These are phyloP conservation scores for Periconia sp. DNA, from an alignment of 2,329 filamentous ascomycete genomes.

Conservation along the genomic window DNA sequence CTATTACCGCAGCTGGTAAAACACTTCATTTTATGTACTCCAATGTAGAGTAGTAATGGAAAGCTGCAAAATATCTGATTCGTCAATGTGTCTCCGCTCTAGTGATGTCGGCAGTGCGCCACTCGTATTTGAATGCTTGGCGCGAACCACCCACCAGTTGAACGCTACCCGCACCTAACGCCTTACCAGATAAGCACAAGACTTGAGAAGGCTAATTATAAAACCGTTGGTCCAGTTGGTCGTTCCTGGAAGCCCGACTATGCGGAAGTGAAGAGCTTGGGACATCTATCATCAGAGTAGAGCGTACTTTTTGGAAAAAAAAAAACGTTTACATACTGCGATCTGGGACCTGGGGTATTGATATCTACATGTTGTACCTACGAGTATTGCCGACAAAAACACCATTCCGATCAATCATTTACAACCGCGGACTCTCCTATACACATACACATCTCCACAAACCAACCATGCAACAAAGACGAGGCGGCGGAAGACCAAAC, in stretches of 20 bases:
- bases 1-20: slow-evolving; percentile 19
- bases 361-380: too few species aligned
- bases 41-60: slow-evolving; percentile 21
- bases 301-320: too few species aligned
- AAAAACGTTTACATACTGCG: too few species aligned
- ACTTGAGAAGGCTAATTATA: background rate
- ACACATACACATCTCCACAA: background rate
- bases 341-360: too few species aligned
- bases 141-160: background rate
- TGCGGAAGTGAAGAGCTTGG: too few species aligned
- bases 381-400: too few species aligned
- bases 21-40: slow-evolving; percentile 10
- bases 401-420: too few species aligned
- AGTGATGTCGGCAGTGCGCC: background rate
- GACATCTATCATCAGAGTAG: too few species aligned
- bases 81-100: background rate
- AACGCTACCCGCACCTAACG: background rate
- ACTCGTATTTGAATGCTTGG: background rate
- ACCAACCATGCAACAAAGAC: background rate
- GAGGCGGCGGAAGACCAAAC: background rate
- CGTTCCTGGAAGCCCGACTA: too few species aligned
- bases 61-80: background rate
- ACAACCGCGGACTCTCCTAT: too few species aligned
- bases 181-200: background rate
- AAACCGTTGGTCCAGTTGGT: background rate